phyloP scores from a whole-genome alignment of 768 basidiomycete species.

The Suillus brevipes region DNA sequence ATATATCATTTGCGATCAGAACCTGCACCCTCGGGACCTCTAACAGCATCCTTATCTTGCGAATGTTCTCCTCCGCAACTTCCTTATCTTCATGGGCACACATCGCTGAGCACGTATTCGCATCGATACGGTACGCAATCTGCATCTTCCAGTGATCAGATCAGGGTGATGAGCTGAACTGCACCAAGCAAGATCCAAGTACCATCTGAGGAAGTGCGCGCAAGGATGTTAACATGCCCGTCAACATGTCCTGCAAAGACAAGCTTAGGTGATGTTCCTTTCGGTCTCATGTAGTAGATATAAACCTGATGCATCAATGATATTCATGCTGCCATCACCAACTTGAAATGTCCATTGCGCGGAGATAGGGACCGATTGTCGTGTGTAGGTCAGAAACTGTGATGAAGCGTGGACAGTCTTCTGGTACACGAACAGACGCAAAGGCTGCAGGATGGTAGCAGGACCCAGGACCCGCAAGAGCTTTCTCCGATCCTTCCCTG shows the following conservation, averaged over 20 bases:
- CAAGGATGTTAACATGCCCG: constrained; percentile 53
- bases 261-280: background rate
- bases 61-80: constrained; percentile 43
- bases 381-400: constrained; percentile 28
- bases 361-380: constrained; percentile 48
- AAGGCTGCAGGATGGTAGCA: constrained; percentile 35
- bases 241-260: constrained; percentile 40
- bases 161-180: constrained; percentile 52
- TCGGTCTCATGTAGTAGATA: background rate
- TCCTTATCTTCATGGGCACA: constrained; percentile 49
- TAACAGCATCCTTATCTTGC: constrained; percentile 39
- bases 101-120: constrained; percentile 21
- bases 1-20: constrained; percentile 52
- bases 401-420: constrained; percentile 37
- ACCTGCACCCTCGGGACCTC: constrained; percentile 42
- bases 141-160: constrained; percentile 41
- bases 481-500: constrained; percentile 35
- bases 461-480: constrained; percentile 36
- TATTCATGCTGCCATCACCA: constrained; percentile 55
- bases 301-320: constrained; percentile 47
- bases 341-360: constrained; percentile 45
- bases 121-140: constrained; percentile 29
- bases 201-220: constrained; percentile 50
- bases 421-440: constrained; percentile 33
- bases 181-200: constrained; percentile 55